Percentiles rank a stretch among this genome's conserved stretches.
These are phyloP conservation scores for Immersiporthe knoxdaviesiana DNA, from an alignment of 2,329 filamentous ascomycete species.

Conservation along the genomic window DNA sequence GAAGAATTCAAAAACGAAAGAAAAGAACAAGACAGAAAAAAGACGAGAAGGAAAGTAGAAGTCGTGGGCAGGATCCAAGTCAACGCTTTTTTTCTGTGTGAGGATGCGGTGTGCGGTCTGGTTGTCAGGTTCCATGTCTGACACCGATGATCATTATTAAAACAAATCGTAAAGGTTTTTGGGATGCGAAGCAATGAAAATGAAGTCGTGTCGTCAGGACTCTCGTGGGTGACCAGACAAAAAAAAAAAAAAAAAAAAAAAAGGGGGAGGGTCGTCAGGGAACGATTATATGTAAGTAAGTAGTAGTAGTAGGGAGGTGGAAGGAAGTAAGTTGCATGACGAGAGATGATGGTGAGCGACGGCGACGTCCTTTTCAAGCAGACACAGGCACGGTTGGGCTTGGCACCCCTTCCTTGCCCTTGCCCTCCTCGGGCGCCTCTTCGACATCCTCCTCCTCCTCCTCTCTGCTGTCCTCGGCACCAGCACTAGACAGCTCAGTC, in stretches of 20 bases:
- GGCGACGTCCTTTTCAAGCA: conserved; percentile 26
- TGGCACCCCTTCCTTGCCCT: conserved; percentile 15
- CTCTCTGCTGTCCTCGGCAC: conserved; percentile 23
- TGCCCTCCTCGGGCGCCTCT: conserved; percentile 21
- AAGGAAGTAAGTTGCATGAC: background rate
- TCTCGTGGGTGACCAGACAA: background rate
- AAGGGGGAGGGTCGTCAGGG: background rate
- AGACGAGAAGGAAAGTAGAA: conserved; percentile 12
- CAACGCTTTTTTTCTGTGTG: conserved; percentile 3
- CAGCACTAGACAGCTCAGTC: background rate
- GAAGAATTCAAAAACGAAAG: background rate
- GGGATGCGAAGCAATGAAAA: conserved; percentile 10
- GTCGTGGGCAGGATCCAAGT: conserved; percentile 15
- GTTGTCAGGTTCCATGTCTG: conserved; percentile 1
- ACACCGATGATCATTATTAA: conserved; percentile 24
- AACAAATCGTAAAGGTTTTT: conserved; percentile 23
- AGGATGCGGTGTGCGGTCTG: background rate
- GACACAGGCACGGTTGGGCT: conserved; percentile 22
- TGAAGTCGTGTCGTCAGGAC: conserved; percentile 27
- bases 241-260: no score
- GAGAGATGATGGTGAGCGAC: background rate
- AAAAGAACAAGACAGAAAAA: conserved; percentile 10
- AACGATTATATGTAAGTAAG: background rate
- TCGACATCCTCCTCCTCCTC: conserved; percentile 29
- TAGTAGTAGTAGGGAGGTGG: background rate